Evolutionary conservation across 495 filamentous ascomycete genomes (phyloP).

Genomic region (Aspergillus bertholletiae): DNA sequence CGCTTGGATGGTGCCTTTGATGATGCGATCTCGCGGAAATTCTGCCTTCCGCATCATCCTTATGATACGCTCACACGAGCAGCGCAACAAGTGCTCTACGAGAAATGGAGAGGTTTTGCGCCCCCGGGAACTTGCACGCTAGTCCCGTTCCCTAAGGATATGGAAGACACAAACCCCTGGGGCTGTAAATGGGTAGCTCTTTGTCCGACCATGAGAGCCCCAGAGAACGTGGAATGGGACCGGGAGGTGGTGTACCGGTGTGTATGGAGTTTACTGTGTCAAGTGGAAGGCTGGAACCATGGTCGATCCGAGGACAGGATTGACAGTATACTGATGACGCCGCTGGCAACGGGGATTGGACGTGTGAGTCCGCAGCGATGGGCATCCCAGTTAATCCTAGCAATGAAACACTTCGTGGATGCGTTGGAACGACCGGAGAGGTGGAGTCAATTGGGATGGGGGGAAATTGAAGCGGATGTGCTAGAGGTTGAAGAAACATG

Average conservation of each 20-base stretch:
- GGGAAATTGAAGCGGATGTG: constrained; percentile 19
- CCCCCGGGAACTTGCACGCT: constrained; percentile 48
- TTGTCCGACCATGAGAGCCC: constrained; percentile 51
- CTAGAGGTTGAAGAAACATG: constrained; percentile 27
- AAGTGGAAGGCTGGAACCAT: constrained; percentile 43
- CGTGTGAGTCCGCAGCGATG: constrained; percentile 40
- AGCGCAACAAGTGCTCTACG: constrained; percentile 39
- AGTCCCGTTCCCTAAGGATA: constrained; percentile 31
- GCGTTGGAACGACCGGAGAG: constrained; percentile 30
- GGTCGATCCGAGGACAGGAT: constrained; percentile 23
- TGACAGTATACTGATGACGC: constrained; percentile 43
- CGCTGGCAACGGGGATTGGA: constrained; percentile 45
- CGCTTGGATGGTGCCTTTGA: constrained; percentile 52
- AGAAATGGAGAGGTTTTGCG: constrained; percentile 44
- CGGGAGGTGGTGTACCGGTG: constrained; percentile 53
- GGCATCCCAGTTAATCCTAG: constrained; percentile 47
- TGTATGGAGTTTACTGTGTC: constrained; percentile 47
- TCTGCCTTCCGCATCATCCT: constrained; percentile 35
- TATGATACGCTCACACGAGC: constrained; percentile 43
- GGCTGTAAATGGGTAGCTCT: constrained; percentile 42
- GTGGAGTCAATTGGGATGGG: constrained; percentile 34
- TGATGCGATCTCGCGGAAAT: constrained; percentile 47
- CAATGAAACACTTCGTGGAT: constrained; percentile 46
- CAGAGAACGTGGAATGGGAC: constrained; percentile 40
- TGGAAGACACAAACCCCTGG: constrained; percentile 26